Percentiles rank a stretch among this genome's conserved stretches.
Conservation (phyloP, 371 early-diverging fungal genomes). For the Nematocida sp. region DNA sequence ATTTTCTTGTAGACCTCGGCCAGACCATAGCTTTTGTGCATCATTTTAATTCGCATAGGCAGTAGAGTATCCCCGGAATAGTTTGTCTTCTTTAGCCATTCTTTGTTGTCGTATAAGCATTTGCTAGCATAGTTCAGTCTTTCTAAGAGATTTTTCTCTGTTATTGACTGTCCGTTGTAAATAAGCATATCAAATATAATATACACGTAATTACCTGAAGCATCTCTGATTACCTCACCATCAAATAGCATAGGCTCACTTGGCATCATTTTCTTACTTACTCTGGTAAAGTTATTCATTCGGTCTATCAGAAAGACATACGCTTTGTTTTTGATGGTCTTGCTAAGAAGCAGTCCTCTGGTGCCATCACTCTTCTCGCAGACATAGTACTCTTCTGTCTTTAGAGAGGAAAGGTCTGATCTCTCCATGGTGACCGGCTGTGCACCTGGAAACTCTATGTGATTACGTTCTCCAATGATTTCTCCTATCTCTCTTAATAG, state of each 20-base stretch:
- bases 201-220: constrained; percentile 19
- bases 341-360: constrained; percentile 70
- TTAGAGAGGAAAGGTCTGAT: constrained; percentile 69
- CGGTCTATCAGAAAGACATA: constrained; percentile 61
- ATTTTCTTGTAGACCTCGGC: constrained; percentile 56
- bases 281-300: constrained; percentile 53
- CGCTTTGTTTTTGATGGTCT: not conserved
- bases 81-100: not conserved
- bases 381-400: constrained; percentile 77
- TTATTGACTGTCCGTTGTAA: constrained; percentile 41
- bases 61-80: not conserved
- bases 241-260: constrained; percentile 54
- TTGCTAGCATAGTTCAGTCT: constrained; percentile 52
- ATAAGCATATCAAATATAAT: constrained; percentile 62
- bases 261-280: not conserved
- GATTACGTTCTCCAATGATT: not conserved
- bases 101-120: constrained; percentile 38
- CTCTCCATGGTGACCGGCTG: constrained; percentile 82
- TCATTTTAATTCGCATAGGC: constrained; percentile 53
- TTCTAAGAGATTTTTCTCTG: constrained; percentile 32
- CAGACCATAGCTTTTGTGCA: constrained; percentile 63
- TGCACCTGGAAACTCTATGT: constrained; percentile 71
- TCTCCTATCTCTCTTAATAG: constrained; percentile 21
- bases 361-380: constrained; percentile 94
- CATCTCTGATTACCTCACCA: constrained; percentile 59